Evolutionary conservation across 495 filamentous ascomycete species (phyloP), one percentile per base, ranked within the genome.

Genomic region (Annulohypoxylon bovei): DNA sequence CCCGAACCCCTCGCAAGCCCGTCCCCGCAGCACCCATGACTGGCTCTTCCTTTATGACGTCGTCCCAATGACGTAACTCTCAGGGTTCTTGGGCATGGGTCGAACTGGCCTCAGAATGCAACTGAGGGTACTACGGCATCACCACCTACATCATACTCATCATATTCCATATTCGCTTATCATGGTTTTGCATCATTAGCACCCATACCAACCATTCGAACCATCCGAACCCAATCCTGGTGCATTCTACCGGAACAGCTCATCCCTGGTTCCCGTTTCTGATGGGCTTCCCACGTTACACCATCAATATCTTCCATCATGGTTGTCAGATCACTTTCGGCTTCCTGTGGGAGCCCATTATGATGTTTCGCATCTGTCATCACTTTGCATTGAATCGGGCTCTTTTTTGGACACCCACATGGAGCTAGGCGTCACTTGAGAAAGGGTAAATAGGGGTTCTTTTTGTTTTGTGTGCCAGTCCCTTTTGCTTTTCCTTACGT

Each of bases 71-170:
- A 72, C 70, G 70, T 72, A 52, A 40, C 11, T 6, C 8, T 7
- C 35, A 49, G 18, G 16, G n/a, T 53, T 30, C 54, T 63, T 47
- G 56, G 60, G 65, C 56, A 61, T 62, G 46, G 70, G 40, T 25
- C 55, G 23, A 42, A 20, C 39, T 42, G 39, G 39, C 39, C 39
- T n/a, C 39, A 42, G 39, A 18, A 42, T 42, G 39, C n/a, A 42
- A 42, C 2, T 30, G 23, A 30, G 35, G 20, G 61, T 72, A 49
- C 22, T 53, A 68, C 70, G n/a, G 60, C 65, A 71, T 72, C 75
- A 77, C 75, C 67, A 73, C 61, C 62, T 75, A 77, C 75, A 74
- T 77, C 75, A 77, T 71, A 44, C 52, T 22, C n/a, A 25, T 18
- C 25, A 35, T 55, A 47, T 47, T 52, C 63, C 44, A 59, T 63